Evolutionary conservation across 2,329 filamentous ascomycete species (phyloP), one percentile per base, ranked within the genome.

Genomic region (Hirsutella thompsonii): DNA sequence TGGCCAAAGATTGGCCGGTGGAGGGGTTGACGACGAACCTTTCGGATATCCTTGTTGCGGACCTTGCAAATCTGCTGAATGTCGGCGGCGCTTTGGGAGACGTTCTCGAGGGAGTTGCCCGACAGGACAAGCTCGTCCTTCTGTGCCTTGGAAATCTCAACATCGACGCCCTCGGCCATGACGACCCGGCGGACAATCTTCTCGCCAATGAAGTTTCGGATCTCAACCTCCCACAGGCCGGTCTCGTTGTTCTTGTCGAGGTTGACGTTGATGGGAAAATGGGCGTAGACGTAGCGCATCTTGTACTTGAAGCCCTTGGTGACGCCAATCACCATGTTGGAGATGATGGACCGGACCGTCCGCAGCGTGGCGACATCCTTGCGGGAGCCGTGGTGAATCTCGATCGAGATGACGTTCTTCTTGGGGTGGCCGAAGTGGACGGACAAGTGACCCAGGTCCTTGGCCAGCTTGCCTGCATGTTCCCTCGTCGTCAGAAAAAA

Each of bases 221-320:
- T 96, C 82, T 98, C 92, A 63, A 98, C 85, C 71, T 94, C 84
- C 65, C 63, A 83, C 58, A 81, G 70, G 56, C 81, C 89, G 50
- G 86, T 92, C 74, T 96, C 92, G 62, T 69, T 67, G 79, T 90
- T 90, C 83, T 95, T 89, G 61, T 94, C 88, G 56, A 98, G 70
- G 79, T 95, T 96, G 75, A 98, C 90, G 80, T 98, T 98, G 87
- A 98, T 98, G 72, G 92, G 92, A 67, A 98, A 98, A 83, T 98
- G 92, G 67, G 92, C 92, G 70, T 98, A 98, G 71, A 98, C 92
- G 76, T 98, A 98, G 63, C 93, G 87, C 90, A 98, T 96, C 86
- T 98, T 98, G 84, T 98, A 98, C 77, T 93, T 93, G 86, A 83
- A 98, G 57, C 92, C 92, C 78, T 90, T 94, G 68, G 92, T 98